Evolutionary conservation across 2,329 filamentous ascomycete species (phyloP).

Genomic region (Pseudogymnoascus sp.): DNA sequence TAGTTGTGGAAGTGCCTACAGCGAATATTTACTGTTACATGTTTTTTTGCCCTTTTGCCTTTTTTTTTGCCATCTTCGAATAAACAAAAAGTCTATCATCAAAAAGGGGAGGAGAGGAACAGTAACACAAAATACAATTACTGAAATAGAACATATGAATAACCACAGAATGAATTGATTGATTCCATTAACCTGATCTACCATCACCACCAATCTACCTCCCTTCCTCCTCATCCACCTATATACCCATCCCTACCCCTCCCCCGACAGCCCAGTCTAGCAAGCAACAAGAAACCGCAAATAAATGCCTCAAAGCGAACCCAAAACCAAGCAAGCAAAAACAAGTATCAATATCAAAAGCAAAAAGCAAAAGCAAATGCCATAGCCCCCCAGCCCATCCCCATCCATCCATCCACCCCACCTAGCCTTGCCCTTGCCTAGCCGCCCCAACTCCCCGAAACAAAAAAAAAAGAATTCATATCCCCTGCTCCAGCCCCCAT

Average conservation of each 20-base stretch:
- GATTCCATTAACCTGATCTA: background rate
- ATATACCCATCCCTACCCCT: background rate
- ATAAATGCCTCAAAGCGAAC: background rate
- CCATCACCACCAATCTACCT: background rate
- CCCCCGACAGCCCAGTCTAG: background rate
- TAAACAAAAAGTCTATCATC: background rate
- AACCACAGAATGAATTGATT: background rate
- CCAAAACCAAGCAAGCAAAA: background rate
- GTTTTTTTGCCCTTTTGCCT: no score
- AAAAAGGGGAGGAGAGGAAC: background rate
- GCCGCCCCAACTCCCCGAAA: background rate
- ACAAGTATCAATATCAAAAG: background rate
- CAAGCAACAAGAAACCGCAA: background rate
- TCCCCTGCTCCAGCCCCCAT: background rate
- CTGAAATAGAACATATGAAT: no score
- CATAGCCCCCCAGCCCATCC: background rate
- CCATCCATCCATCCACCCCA: background rate
- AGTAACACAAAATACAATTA: background rate
- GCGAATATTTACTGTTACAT: no score
- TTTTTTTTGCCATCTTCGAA: background rate
- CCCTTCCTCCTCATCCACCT: background rate
- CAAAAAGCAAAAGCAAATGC: background rate
- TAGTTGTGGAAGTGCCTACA: no score
- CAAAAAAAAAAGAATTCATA: background rate
- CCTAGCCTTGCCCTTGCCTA: background rate